Evolutionary conservation across 768 basidiomycete species (phyloP), one percentile per base, ranked within the genome.

Genomic region (Pulveroboletus sp.): DNA sequence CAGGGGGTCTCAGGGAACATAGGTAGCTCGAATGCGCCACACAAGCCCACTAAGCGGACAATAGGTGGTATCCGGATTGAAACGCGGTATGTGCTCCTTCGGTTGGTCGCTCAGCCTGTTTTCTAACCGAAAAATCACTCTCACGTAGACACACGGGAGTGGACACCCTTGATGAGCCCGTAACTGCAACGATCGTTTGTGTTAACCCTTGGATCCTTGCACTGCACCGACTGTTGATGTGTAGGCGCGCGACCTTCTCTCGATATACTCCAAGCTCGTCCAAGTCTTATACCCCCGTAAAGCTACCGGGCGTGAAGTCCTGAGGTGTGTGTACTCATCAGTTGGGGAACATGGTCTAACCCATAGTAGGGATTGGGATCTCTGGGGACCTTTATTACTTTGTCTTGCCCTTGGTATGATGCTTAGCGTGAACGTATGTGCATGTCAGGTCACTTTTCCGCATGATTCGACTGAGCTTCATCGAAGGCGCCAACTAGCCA

Each of bases 351-450:
- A 36, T 26, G 42, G 13, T 39, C 47, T 57, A n/a, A 57, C 28
- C 30, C 15, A 38, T 36, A 33, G 13, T 62, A 93, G 93, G 56
- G 94, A 97, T 64, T 98, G 94, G 95, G 95, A 98, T 69, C 77
- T 98, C 24, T 98, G 95, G 95, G 94, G 94, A 4, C 94, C 94
- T 10, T 75, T 97, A 3, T 76, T 97, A 24, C 76, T 93, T 36
- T 91, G 86, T 58, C 75, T 94, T 47, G 66, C 80, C 36, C 78
- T 94, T 11, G 88, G 84, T 46, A 84, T 91, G 39, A 84, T 93
- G 76, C 79, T 95, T 17, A 93, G 89, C 62, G 71, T 92, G 40
- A 90, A 89, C 66, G 92, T 89, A 62, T 45, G 78, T 57, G 57
- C 18, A 39, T 35, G 9, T 17, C 38, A n/a, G 10, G 33, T 43